Evolutionary conservation across 202 grass and related monocot genomes (phyloP), one percentile per base, ranked within the genome.

Genomic region (Elaeis oleifera): DNA sequence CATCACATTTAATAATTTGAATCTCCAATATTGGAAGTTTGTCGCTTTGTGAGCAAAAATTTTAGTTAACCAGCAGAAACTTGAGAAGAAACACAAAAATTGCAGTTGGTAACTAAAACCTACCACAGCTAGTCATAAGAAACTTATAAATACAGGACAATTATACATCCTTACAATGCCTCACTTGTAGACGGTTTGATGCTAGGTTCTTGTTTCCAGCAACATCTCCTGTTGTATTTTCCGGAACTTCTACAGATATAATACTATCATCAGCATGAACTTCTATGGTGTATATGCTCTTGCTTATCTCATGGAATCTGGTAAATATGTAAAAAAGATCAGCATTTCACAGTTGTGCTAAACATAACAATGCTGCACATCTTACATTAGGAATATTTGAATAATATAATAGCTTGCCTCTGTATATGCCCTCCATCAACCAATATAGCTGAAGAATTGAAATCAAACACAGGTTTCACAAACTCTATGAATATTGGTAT

Each of bases 231-330:
- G 82, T 84, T 24, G 69, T 58, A 71, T 86, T 92, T 71, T 92
- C 88, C 3, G 88, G 56, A 26, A 99, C 74, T 70, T 86, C 79
- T 65, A 99, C 64, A 0, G 84, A 86, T 20, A 99, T 74, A 49
- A 84, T 65, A 57, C 72, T 82, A 21, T 80, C 78, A 1, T 81
- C 59, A 2, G 85, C 79, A 78, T 78, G 71, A 59, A 99, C 67
- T 75, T 69, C 73, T 57, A 81, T 50, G 5, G 69, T 44, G 65
- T 99, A 99, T 21, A 89, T 76, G 72, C 94, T 99, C 76, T 79
- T 89, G 50, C 82, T 86, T 58, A 82, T 79, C 73, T 99, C 82
- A 60, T 86, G 88, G 65, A 99, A 92, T 14, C 94, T 99, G 77
- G 53, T 56, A 20, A 9, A 56, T 18, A 56, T 44, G 9, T 44